phyloP scores from a whole-genome alignment of 805 yeast species.

The Cephaloascus fragrans region DNA sequence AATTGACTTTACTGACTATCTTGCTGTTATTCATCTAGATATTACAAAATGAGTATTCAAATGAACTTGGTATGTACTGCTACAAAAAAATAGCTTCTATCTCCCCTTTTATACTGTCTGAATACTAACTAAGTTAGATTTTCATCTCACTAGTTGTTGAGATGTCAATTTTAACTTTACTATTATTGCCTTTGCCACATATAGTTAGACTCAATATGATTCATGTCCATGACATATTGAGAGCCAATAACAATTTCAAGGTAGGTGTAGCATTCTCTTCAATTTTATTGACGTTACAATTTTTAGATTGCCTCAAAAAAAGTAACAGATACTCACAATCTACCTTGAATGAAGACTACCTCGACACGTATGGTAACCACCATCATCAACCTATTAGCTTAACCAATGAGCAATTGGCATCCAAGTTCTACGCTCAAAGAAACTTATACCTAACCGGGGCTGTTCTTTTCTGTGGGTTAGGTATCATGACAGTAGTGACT shows the following conservation, averaged over 20 bases:
- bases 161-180: constrained; percentile 35
- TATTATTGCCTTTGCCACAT: constrained; percentile 49
- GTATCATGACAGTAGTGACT: constrained; percentile 44
- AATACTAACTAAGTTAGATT: constrained; percentile 7
- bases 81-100: no score
- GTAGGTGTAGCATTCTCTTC: constrained; percentile 33
- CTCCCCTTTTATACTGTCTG: no score
- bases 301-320: constrained; percentile 44
- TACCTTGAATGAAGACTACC: constrained; percentile 1
- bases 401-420: constrained; percentile 42
- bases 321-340: constrained; percentile 18
- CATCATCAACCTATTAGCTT: constrained; percentile 13
- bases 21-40: no score
- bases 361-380: neutral
- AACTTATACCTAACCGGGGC: constrained; percentile 57
- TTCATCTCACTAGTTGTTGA: constrained; percentile 42
- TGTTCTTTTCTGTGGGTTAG: constrained; percentile 42
- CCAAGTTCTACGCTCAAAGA: constrained; percentile 54
- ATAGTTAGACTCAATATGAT: constrained; percentile 33
- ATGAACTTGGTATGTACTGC: constrained; percentile 26
- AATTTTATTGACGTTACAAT: constrained; percentile 35
- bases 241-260: constrained; percentile 27
- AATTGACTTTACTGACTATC: no score
- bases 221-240: constrained; percentile 20
- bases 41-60: constrained; percentile 37